A percentile compares a stretch with the other conserved stretches of the same genome.
These are phyloP conservation scores for Cercophora sp. DNA, from an alignment of 495 filamentous ascomycete species.

Conservation along the genomic window DNA sequence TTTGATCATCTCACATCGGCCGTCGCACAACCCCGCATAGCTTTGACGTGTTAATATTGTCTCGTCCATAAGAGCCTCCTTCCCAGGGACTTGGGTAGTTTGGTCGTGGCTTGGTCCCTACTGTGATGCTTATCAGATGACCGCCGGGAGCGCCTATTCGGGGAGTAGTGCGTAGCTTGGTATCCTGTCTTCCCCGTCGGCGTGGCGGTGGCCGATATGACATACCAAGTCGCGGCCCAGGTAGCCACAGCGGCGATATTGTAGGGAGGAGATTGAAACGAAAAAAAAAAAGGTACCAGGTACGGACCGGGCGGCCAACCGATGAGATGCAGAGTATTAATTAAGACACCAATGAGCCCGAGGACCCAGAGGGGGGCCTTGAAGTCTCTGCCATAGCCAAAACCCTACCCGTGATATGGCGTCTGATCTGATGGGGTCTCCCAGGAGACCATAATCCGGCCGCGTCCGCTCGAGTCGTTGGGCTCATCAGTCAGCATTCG, in stretches of 20 bases:
- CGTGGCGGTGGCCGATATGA: not conserved
- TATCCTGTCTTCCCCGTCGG: too few relatives aligned
- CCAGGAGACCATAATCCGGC: too few relatives aligned
- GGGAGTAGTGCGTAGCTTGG: too few relatives aligned
- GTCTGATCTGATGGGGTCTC: too few relatives aligned
- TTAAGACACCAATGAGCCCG: too few relatives aligned
- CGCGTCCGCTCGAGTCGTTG: too few relatives aligned
- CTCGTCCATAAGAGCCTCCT: slow-evolving; percentile 2
- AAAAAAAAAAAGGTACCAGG: not conserved
- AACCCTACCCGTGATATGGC: slow-evolving; percentile 4
- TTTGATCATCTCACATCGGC: not conserved
- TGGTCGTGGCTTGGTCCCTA: too few relatives aligned
- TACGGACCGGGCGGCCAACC: slow-evolving; percentile 5
- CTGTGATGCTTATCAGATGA: slow-evolving; percentile 11
- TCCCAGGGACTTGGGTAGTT: slow-evolving; percentile 1
- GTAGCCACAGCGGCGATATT: too few relatives aligned
- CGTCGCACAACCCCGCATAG: slow-evolving; percentile 6
- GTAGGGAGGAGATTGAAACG: not conserved
- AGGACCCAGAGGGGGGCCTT: not conserved
- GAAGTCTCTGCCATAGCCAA: not conserved
- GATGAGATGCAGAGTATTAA: not conserved
- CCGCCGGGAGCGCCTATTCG: too few relatives aligned
- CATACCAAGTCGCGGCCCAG: too few relatives aligned
- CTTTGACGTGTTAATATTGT: slow-evolving; percentile 7
- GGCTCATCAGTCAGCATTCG: slow-evolving; percentile 12